Evolutionary conservation across 495 filamentous ascomycete genomes (phyloP).

Genomic region (Neurospora sp.): DNA sequence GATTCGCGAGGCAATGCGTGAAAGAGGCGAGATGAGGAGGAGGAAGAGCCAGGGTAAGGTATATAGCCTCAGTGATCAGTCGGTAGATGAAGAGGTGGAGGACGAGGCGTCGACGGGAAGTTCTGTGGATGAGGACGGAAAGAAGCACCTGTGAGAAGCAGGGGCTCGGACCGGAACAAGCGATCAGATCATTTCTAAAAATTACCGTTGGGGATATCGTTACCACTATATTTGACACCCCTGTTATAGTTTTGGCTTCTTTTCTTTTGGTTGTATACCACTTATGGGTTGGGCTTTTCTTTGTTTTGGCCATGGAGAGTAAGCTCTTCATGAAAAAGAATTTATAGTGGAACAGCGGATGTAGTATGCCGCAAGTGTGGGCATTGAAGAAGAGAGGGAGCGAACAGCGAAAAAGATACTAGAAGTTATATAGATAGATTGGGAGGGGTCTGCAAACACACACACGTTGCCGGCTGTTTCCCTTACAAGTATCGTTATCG

Average conservation of each 20-base stretch:
- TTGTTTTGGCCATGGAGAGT: neutral
- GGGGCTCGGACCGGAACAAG: neutral
- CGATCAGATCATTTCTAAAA: neutral
- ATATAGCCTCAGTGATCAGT: neutral
- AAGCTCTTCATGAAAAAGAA: neutral
- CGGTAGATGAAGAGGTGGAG: neutral
- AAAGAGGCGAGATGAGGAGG: conserved; percentile 64
- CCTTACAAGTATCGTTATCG: neutral
- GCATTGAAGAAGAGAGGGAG: neutral
- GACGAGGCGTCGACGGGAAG: neutral
- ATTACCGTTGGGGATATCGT: neutral
- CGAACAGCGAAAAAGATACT: neutral
- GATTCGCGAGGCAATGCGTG: conserved; percentile 81
- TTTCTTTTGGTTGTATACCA: neutral
- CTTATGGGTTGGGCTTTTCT: neutral
- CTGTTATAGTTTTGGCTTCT: neutral
- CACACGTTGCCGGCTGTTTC: too few relatives aligned
- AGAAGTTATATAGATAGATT: neutral
- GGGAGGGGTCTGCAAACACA: neutral
- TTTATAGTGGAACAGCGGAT: neutral
- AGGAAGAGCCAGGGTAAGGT: conserved; percentile 47
- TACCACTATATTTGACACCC: neutral
- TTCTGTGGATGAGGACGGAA: neutral
- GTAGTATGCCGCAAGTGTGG: neutral
- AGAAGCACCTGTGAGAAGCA: neutral